Percentiles rank a stretch among this genome's conserved stretches.
phyloP scores from a whole-genome alignment of 371 early-diverging fungal species.

The Fennellomyces sp. region DNA sequence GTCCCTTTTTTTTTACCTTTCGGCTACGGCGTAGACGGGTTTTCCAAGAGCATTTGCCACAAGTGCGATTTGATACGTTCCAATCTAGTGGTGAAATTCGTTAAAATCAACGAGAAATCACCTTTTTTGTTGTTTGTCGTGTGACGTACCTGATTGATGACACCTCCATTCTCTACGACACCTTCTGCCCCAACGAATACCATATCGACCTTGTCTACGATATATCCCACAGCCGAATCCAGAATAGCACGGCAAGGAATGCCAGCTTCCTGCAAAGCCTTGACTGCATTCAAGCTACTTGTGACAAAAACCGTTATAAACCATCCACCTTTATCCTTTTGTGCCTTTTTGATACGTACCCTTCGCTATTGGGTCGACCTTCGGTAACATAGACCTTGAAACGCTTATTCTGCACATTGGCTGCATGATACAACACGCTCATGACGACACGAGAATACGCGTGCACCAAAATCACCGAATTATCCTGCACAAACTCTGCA shows the following conservation, averaged over 20 bases:
- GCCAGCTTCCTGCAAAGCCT: constrained; percentile 73
- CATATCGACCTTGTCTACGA: constrained; percentile 92
- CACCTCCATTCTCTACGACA: constrained; percentile 96
- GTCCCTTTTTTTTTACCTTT: constrained; percentile 81
- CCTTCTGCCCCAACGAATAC: constrained; percentile 98
- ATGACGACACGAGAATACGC: constrained; percentile 95
- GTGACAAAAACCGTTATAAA: neutral
- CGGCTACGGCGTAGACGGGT: constrained; percentile 95
- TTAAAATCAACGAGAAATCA: too few relatives aligned
- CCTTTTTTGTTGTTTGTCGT: constrained; percentile 66
- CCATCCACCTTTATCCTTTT: neutral
- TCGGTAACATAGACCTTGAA: constrained; percentile 91
- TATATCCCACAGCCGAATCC: constrained; percentile 93
- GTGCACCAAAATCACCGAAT: constrained; percentile 88
- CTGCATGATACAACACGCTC: constrained; percentile 78
- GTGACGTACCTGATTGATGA: constrained; percentile 87
- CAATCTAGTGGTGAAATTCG: too few relatives aligned
- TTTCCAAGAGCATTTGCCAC: constrained; percentile 92
- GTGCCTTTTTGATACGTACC: constrained; percentile 46
- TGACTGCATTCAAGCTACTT: constrained; percentile 72
- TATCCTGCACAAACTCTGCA: constrained; percentile 89
- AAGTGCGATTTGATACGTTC: constrained; percentile 92
- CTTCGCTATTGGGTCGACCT: constrained; percentile 79
- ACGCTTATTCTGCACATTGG: constrained; percentile 72
- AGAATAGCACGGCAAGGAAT: constrained; percentile 88